A percentile compares a stretch with the other conserved stretches of the same genome.
These are phyloP conservation scores for Hypericum perforatum DNA, from an alignment of 345 rosid species.

Conservation along the genomic window DNA sequence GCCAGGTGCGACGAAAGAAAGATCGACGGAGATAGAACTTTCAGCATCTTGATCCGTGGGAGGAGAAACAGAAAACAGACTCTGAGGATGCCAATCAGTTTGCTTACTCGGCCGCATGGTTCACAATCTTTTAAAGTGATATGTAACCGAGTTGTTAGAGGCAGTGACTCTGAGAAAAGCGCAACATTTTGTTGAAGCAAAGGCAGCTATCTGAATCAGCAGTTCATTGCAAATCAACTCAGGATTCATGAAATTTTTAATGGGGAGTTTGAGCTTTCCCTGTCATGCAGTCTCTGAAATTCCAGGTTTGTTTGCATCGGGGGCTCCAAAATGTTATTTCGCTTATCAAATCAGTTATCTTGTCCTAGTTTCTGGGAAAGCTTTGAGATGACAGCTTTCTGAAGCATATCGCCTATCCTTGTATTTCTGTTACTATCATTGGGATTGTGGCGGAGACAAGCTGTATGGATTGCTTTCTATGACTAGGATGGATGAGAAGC, in stretches of 20 bases:
- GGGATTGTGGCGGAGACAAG: too few species aligned
- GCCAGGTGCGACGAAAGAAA: constrained; percentile 28
- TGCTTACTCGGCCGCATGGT: constrained; percentile 77
- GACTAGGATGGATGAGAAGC: too few species aligned
- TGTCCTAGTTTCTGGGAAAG: too few species aligned
- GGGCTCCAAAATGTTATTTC: too few species aligned
- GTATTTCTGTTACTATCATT: too few species aligned
- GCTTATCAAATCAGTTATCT: too few species aligned
- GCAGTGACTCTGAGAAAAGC: constrained; percentile 61
- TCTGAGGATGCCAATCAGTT: constrained; percentile 81
- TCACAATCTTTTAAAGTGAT: constrained; percentile 74
- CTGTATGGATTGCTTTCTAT: too few species aligned
- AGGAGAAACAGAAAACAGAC: constrained; percentile 82
- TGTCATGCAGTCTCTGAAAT: too few species aligned
- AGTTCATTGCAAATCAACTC: constrained; percentile 30
- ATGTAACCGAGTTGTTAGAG: constrained; percentile 71
- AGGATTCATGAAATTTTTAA: constrained; percentile 4
- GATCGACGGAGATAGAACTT: constrained; percentile 59
- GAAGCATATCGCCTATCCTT: too few species aligned
- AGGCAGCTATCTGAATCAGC: constrained; percentile 5
- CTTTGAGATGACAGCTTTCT: too few species aligned
- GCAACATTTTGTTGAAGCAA: constrained; percentile 24
- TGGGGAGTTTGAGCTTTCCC: too few species aligned
- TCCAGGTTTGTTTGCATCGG: too few species aligned
- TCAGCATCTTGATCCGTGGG: constrained; percentile 85